Conservation (phyloP, 2,329 filamentous ascomycete species). For the Hymenoscyphus salicellus region DNA sequence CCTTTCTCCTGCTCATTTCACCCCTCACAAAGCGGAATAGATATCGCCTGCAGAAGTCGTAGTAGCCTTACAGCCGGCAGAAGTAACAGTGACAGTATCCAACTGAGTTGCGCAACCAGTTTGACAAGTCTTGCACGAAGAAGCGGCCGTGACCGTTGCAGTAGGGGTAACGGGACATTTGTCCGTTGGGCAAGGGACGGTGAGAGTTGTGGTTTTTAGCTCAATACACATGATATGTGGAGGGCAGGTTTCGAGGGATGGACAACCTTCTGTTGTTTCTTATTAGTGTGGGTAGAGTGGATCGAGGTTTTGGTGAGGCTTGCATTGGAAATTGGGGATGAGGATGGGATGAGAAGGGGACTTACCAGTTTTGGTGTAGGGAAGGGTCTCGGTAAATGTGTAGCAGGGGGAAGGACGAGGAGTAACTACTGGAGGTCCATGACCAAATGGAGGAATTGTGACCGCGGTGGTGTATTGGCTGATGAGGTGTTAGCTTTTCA, state of each 20-base stretch:
- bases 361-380: neutral
- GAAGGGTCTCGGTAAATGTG: neutral
- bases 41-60: neutral
- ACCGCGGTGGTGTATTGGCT: neutral
- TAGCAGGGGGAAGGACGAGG: neutral
- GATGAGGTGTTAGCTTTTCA: neutral
- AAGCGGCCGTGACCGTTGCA: neutral
- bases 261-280: neutral
- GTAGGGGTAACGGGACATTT: conserved; percentile 5
- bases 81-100: neutral
- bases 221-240: conserved; percentile 4
- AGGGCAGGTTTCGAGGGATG: neutral
- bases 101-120: neutral
- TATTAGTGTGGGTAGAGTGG: neutral
- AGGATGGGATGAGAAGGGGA: neutral
- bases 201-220: neutral
- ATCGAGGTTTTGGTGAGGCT: neutral
- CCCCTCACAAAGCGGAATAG: no score
- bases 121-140: neutral
- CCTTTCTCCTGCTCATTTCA: no score
- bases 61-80: neutral
- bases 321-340: no score
- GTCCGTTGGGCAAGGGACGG: neutral
- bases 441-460: neutral
- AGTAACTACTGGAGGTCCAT: neutral